A percentile compares a stretch with the other conserved stretches of the same genome.
Evolutionary conservation across 305 asterid species (phyloP).

Genomic region (Galium porrigens): DNA sequence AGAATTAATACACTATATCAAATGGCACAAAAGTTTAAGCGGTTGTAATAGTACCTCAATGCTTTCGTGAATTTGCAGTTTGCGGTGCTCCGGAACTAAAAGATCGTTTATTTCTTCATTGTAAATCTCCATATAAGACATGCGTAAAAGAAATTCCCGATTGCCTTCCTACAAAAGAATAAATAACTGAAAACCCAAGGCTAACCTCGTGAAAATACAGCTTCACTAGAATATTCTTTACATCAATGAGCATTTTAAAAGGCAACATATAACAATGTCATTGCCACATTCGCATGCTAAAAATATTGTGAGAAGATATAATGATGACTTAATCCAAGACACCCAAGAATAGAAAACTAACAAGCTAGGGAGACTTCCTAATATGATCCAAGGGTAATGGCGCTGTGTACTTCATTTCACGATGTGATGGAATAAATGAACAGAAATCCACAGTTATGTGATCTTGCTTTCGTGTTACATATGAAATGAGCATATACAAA

Average conservation of each 20-base stretch:
- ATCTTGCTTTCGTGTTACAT: not conserved
- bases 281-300: not conserved
- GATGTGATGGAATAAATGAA: not conserved
- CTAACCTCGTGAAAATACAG: not conserved
- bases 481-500: not conserved
- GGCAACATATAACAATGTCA: not conserved
- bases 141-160: constrained; percentile 75
- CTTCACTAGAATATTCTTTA: not conserved
- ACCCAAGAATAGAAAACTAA: not conserved
- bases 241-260: not conserved
- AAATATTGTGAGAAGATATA: not conserved
- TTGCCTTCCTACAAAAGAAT: constrained; percentile 39
- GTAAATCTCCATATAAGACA: constrained; percentile 92
- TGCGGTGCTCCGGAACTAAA: constrained; percentile 83
- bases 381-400: not conserved
- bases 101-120: constrained; percentile 92
- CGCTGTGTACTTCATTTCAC: not conserved
- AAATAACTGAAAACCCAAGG: not conserved
- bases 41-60: constrained; percentile 40
- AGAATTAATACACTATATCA: not conserved
- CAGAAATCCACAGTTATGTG: not conserved
- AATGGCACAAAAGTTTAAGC: not conserved
- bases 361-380: not conserved
- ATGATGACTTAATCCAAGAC: not conserved
- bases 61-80: constrained; percentile 82